A percentile compares a stretch with the other conserved stretches of the same genome.
Evolutionary conservation across 2,329 filamentous ascomycete genomes (phyloP).

Genomic region (Alternaria conjuncta): DNA sequence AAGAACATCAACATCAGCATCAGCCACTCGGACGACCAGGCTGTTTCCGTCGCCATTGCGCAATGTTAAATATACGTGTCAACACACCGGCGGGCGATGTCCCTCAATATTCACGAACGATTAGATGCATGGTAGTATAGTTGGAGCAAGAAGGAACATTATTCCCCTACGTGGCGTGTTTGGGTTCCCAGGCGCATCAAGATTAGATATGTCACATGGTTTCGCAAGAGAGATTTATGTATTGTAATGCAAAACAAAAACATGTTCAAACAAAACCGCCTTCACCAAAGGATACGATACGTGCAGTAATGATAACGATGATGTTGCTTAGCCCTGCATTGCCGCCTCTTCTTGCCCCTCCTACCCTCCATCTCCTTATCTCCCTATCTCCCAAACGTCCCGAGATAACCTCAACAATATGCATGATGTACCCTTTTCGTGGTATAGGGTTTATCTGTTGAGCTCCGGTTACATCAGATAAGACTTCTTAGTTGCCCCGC

Average conservation of each 20-base stretch:
- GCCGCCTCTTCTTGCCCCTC: too few relatives aligned
- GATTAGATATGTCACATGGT: constrained; percentile 4
- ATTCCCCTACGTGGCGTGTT: background rate
- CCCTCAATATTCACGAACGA: background rate
- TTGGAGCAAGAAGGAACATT: background rate
- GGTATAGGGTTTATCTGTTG: too few relatives aligned
- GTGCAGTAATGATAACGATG: too few relatives aligned
- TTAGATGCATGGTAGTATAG: background rate
- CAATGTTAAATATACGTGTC: constrained; percentile 63
- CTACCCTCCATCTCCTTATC: background rate
- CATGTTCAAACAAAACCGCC: background rate
- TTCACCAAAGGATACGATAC: too few relatives aligned
- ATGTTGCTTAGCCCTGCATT: too few relatives aligned
- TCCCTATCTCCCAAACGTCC: background rate
- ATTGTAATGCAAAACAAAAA: constrained; percentile 10
- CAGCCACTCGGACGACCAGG: constrained; percentile 92
- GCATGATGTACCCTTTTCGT: too few relatives aligned
- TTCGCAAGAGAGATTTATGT: constrained; percentile 6
- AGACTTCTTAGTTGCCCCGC: background rate
- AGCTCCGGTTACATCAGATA: background rate
- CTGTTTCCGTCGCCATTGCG: constrained; percentile 90
- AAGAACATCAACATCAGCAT: constrained; percentile 92
- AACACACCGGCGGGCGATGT: background rate
- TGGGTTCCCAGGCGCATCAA: background rate
- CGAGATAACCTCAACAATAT: constrained; percentile 8